phyloP scores from a whole-genome alignment of 2,329 filamentous ascomycete species.

The Claviceps paspali region DNA sequence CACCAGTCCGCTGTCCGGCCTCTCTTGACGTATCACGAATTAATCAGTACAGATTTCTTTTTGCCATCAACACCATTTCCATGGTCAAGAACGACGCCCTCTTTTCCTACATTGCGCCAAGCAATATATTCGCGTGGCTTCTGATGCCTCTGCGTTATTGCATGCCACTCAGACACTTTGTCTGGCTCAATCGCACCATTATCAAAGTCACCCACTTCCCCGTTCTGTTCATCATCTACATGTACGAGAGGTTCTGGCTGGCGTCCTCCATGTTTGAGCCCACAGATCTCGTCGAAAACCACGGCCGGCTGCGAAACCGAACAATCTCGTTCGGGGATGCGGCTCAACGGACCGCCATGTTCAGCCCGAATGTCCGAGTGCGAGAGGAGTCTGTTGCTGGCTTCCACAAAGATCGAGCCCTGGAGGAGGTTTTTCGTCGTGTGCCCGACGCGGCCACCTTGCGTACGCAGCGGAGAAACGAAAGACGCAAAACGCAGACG shows the following conservation, averaged over 20 bases:
- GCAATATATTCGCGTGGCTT: constrained; percentile 83
- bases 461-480: constrained; percentile 43
- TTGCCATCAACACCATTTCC: constrained; percentile 91
- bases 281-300: constrained; percentile 69
- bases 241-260: constrained; percentile 72
- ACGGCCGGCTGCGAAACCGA: constrained; percentile 33
- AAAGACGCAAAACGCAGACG: constrained; percentile 59
- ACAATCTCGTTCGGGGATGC: constrained; percentile 43
- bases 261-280: constrained; percentile 64
- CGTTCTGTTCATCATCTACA: constrained; percentile 69
- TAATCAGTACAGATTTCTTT: constrained; percentile 47
- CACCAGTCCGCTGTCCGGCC: neutral
- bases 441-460: constrained; percentile 50
- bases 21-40: constrained; percentile 5
- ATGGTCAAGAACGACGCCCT: constrained; percentile 97
- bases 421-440: constrained; percentile 80
- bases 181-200: constrained; percentile 73
- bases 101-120: constrained; percentile 85
- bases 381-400: constrained; percentile 80
- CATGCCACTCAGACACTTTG: constrained; percentile 67
- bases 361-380: constrained; percentile 56
- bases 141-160: constrained; percentile 69
- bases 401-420: constrained; percentile 73
- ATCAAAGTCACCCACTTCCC: constrained; percentile 89
- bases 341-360: constrained; percentile 42